Evolutionary conservation across 2,329 filamentous ascomycete genomes (phyloP), one percentile per base, ranked within the genome.

Genomic region (Penicillium verrucosum): DNA sequence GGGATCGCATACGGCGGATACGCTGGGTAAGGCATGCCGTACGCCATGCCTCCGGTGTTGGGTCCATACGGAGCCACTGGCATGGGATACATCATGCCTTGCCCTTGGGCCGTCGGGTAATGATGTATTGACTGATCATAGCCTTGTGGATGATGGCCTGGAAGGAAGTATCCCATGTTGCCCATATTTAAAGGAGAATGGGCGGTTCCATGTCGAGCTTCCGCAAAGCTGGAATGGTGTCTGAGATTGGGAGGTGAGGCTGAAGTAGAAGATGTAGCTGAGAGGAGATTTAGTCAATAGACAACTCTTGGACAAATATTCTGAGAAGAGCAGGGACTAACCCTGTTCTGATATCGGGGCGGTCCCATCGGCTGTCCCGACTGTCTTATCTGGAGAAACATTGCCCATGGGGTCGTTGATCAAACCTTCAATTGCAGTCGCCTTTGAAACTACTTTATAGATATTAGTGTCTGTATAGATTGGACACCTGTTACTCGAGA

Each of bases 21-120:
- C 6, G 62, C 52, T 44, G 65, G 63, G 4, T 64, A 73, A 4
- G 64, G 64, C 29, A 66, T 40, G 29, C 60, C 65, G 58, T 66
- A 72, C 8, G 67, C 51, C 23, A 66, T 57, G 21, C 58, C 61
- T 16, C 61, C 63, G 6, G 60, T 36, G 18, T 48, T 52, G 36
- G 59, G 60, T 9, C 63, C 63, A 23, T 65, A 72, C 32, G 63
- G 64, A n/a, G 64, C 57, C 51, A 69, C 59, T 14, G 68, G 66
- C 40, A 73, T 60, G 21, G 68, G 64, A 53, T 74, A 74, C 29
- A 72, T 52, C 23, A 69, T 53, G 7, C 68, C 68, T 37, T 69
- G 68, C 7, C 62, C 53, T 32, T 68, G 66, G 29, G 57, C 43
- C 16, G 27, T 30, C 16, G 67, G 43, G 27, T 68, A 73, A 41